phyloP scores from a whole-genome alignment of 2,329 filamentous ascomycete genomes.

The Cladophialophora chaetospira region DNA sequence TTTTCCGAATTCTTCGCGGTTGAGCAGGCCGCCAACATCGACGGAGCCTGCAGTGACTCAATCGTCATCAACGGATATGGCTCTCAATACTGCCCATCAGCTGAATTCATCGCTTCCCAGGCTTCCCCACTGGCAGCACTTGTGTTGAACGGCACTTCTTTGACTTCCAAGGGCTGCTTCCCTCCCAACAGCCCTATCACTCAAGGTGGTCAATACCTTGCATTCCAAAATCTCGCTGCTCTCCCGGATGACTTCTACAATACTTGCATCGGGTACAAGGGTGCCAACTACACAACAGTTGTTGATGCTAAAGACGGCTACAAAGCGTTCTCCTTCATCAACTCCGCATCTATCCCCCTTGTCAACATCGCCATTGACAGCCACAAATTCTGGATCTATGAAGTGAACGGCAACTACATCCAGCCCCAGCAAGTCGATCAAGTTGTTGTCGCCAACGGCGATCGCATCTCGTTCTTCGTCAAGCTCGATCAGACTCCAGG shows the following conservation, averaged over 20 bases:
- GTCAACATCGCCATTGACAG: slow-evolving; percentile 47
- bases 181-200: slow-evolving; percentile 33
- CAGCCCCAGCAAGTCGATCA: slow-evolving; percentile 43
- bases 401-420: slow-evolving; percentile 47
- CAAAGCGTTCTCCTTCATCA: slow-evolving; percentile 44
- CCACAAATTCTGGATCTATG: slow-evolving; percentile 49
- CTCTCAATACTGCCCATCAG: slow-evolving; percentile 53
- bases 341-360: slow-evolving; percentile 37
- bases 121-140: slow-evolving; percentile 38
- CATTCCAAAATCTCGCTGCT: slow-evolving; percentile 41
- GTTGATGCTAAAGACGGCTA: slow-evolving; percentile 40
- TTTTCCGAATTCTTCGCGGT: slow-evolving; percentile 48
- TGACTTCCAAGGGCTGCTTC: slow-evolving; percentile 41
- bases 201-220: slow-evolving; percentile 37
- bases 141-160: slow-evolving; percentile 34
- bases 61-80: slow-evolving; percentile 66
- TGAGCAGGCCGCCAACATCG: slow-evolving; percentile 37
- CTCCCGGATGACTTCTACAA: slow-evolving; percentile 50
- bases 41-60: slow-evolving; percentile 60
- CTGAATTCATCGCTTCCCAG: slow-evolving; percentile 47
- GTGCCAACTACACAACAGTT: slow-evolving; percentile 34
- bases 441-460: slow-evolving; percentile 40
- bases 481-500: slow-evolving; percentile 43
- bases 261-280: slow-evolving; percentile 33
- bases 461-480: slow-evolving; percentile 46